Conservation (phyloP, 2,329 filamentous ascomycete genomes). For the Nectriaceae sp. region DNA sequence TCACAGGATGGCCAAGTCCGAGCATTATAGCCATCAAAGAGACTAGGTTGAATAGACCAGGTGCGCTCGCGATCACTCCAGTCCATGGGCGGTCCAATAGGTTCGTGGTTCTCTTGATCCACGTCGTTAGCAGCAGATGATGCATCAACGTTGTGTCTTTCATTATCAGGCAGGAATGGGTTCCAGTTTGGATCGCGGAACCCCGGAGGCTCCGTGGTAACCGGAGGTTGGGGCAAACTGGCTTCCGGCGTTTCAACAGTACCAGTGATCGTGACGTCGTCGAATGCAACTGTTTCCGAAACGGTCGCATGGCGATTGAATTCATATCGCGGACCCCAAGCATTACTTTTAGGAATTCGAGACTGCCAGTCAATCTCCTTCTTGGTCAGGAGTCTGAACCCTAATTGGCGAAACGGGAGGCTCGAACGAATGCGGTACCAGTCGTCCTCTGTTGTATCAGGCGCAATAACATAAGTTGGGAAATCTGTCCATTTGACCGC, state of each 20-base stretch:
- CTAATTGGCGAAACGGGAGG: conserved; percentile 15
- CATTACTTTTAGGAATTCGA: conserved; percentile 14
- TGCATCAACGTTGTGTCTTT: not conserved
- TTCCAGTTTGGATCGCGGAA: not conserved
- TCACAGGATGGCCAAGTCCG: conserved; percentile 10
- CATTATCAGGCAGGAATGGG: not conserved
- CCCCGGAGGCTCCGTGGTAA: not conserved
- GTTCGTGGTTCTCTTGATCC: not conserved
- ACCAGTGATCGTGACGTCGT: not conserved
- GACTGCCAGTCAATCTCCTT: conserved; percentile 17
- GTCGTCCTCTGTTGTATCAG: conserved; percentile 16
- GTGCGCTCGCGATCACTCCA: conserved; percentile 8
- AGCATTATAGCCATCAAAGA: conserved; percentile 13
- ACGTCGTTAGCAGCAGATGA: not conserved
- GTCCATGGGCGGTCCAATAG: not conserved
- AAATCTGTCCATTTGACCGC: conserved; percentile 2
- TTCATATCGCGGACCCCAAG: conserved; percentile 26
- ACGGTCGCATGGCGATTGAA: not conserved
- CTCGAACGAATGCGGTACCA: conserved; percentile 26
- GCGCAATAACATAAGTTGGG: conserved; percentile 18
- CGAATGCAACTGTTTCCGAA: not conserved
- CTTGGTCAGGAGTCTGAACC: conserved; percentile 9
- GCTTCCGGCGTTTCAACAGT: not conserved
- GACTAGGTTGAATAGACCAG: conserved; percentile 27
- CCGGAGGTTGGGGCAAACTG: not conserved